These are phyloP conservation scores for Candida cerambycidarum DNA, from an alignment of 805 yeast genomes.

Conservation along the genomic window DNA sequence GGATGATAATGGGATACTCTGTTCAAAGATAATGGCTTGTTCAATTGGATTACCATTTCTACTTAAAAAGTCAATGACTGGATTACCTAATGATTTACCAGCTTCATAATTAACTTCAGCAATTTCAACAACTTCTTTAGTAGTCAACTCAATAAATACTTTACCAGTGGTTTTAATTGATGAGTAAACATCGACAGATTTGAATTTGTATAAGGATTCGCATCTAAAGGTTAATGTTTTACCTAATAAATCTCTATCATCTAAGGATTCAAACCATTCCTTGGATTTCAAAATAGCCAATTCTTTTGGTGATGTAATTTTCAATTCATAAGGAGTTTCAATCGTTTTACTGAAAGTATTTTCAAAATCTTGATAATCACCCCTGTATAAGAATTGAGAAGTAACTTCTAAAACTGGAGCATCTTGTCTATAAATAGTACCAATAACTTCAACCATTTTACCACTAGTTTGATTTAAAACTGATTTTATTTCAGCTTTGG, in stretches of 20 bases:
- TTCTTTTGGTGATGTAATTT: slow-evolving; percentile 75
- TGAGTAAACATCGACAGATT: slow-evolving; percentile 71
- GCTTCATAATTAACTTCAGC: slow-evolving; percentile 87
- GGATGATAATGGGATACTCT: slow-evolving; percentile 79
- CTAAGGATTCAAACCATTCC: slow-evolving; percentile 94
- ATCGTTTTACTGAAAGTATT: slow-evolving; percentile 87
- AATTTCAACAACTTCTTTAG: slow-evolving; percentile 82
- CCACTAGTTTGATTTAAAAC: slow-evolving; percentile 91
- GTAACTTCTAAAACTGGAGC: slow-evolving; percentile 88
- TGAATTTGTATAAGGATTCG: slow-evolving; percentile 79
- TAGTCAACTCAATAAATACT: slow-evolving; percentile 83
- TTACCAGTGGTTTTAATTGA: slow-evolving; percentile 83
- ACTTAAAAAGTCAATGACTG: slow-evolving; percentile 88
- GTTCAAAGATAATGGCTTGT: slow-evolving; percentile 89
- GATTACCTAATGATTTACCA: slow-evolving; percentile 93
- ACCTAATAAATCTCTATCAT: slow-evolving; percentile 66
- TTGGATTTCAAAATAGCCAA: slow-evolving; percentile 90
- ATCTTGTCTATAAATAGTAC: slow-evolving; percentile 75
- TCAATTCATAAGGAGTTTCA: slow-evolving; percentile 84
- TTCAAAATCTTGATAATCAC: slow-evolving; percentile 80
- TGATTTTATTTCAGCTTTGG: slow-evolving; percentile 82
- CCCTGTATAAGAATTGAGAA: slow-evolving; percentile 96
- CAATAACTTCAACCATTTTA: slow-evolving; percentile 93
- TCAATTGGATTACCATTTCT: slow-evolving; percentile 93
- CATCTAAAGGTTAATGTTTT: slow-evolving; percentile 87